A percentile compares a stretch with the other conserved stretches of the same genome.
phyloP scores from a whole-genome alignment of 2,329 filamentous ascomycete genomes.

The Penicillium sp. region DNA sequence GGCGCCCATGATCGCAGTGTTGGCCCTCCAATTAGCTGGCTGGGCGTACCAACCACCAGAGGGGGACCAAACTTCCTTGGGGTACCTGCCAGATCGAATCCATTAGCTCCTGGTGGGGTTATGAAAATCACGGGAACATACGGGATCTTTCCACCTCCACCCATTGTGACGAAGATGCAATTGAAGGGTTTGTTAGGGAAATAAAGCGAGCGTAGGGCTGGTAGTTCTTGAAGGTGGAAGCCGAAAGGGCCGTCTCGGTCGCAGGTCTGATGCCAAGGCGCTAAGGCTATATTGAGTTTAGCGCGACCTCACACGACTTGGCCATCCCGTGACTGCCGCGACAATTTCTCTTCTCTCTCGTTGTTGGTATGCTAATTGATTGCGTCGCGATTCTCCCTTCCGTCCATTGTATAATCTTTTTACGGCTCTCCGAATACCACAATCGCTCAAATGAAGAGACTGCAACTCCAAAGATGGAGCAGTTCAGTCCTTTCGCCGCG shows the following conservation, averaged over 20 bases:
- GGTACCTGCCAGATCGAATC: slow-evolving; percentile 63
- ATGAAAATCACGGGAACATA: slow-evolving; percentile 51
- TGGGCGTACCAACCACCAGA: slow-evolving; percentile 97
- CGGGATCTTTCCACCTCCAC: slow-evolving; percentile 77
- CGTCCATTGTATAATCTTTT: slow-evolving; percentile 17
- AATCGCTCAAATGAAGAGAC: slow-evolving; percentile 49
- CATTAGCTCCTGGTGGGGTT: slow-evolving; percentile 24
- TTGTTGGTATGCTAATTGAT: slow-evolving; percentile 18
- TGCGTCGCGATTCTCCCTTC: slow-evolving; percentile 19
- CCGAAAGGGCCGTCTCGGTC: slow-evolving; percentile 33
- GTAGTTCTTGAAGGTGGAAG: slow-evolving; percentile 28
- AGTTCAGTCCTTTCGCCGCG: slow-evolving; percentile 51
- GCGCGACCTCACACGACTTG: slow-evolving; percentile 35
- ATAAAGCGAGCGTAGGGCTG: slow-evolving; percentile 26
- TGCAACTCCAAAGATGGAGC: slow-evolving; percentile 55
- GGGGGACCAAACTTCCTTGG: slow-evolving; percentile 99
- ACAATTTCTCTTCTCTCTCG: slow-evolving; percentile 42
- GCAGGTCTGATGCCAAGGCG: slow-evolving; percentile 32
- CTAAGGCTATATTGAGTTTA: slow-evolving; percentile 29
- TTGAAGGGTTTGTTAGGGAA: slow-evolving; percentile 23
- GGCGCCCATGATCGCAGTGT: slow-evolving; percentile 74
- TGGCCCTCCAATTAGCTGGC: slow-evolving; percentile 90
- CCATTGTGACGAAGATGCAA: slow-evolving; percentile 49
- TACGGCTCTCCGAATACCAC: slow-evolving; percentile 8
- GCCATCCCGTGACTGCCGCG: slow-evolving; percentile 40